Evolutionary conservation across 202 grass and related monocot species (phyloP), one percentile per base, ranked within the genome.

Genomic region (Bolboschoenoplectus hybrid): DNA sequence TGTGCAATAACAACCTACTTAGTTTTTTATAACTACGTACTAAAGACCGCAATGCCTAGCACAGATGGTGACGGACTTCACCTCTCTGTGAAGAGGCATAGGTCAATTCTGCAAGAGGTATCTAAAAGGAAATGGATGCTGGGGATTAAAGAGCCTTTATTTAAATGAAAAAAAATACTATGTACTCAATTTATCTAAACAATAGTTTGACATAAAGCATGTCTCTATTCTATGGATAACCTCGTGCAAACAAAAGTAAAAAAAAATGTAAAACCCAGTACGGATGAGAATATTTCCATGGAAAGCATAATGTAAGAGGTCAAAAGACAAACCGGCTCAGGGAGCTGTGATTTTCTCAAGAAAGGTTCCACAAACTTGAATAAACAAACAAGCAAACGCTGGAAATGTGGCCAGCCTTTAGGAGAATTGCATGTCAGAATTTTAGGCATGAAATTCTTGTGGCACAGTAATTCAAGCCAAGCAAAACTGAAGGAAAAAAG

Each of bases 281-380:
- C 55, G 0, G 1, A 17, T 57, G 32, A 78, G 6, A 57, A 78
- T 78, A 53, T 55, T 56, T 17, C 14, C 53, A 80, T 9, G 1
- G 9, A 60, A 79, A 80, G 60, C 52, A 80, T 60, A 41, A 57
- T 50, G n/a, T 32, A 81, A 74, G 45, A 55, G 87, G 16, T n/a
- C 81, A 80, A 50, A 39, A 74, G 79, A 87, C 91, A 81, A 90
- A 98, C 93, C 50, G 96, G 86, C 20, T 94, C 87, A 85, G 87
- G 86, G 69, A 96, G 83, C 58, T 98, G 93, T 88, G 93, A 91
- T 84, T 96, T 98, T 87, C 93, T 96, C 84, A 98, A 86, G 82
- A 92, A 94, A 5, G 93, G 96, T 91, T 98, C 93, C 90, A 98
- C 90, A 88, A 98, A 98, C 87, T 96, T 98, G 86, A 98, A 92